A percentile compares a stretch with the other conserved stretches of the same genome.
phyloP scores from a whole-genome alignment of 2,329 filamentous ascomycete species.

The Apiospora sp. region DNA sequence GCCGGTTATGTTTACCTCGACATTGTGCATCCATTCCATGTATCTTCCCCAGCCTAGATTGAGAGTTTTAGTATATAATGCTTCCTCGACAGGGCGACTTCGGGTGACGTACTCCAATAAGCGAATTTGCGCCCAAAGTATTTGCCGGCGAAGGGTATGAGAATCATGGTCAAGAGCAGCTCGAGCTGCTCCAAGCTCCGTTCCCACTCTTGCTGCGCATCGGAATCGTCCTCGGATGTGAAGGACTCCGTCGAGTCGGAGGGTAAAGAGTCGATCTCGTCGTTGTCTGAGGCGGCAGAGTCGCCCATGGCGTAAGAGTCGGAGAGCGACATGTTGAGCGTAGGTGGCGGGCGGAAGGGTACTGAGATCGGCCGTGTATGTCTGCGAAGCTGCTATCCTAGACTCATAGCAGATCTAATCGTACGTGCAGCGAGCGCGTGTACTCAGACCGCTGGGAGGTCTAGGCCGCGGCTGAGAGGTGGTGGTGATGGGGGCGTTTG shows the following conservation, averaged over 20 bases:
- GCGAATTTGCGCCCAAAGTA: constrained; percentile 94
- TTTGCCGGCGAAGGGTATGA: constrained; percentile 93
- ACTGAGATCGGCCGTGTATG: not conserved
- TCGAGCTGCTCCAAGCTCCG: constrained; percentile 93
- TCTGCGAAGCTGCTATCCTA: constrained; percentile 4
- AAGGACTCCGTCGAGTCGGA: constrained; percentile 63
- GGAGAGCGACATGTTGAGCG: constrained; percentile 46
- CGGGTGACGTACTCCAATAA: constrained; percentile 81
- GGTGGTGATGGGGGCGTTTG: not conserved
- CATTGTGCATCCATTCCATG: constrained; percentile 91
- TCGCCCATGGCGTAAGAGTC: constrained; percentile 63
- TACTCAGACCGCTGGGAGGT: constrained; percentile 11
- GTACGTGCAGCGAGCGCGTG: constrained; percentile 4
- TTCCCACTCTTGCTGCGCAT: constrained; percentile 95
- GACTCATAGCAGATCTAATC: constrained; percentile 15
- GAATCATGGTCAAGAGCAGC: constrained; percentile 89
- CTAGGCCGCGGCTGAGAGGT: constrained; percentile 7
- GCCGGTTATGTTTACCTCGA: constrained; percentile 74
- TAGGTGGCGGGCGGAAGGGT: not conserved
- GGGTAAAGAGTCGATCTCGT: constrained; percentile 70
- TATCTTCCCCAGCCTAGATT: constrained; percentile 85
- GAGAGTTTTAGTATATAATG: not conserved
- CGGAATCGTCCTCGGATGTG: constrained; percentile 72
- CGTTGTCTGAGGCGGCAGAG: constrained; percentile 56
- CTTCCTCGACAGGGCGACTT: not conserved